Conservation (phyloP, 257 asterid genomes). For the Solanum clarkiae region DNA sequence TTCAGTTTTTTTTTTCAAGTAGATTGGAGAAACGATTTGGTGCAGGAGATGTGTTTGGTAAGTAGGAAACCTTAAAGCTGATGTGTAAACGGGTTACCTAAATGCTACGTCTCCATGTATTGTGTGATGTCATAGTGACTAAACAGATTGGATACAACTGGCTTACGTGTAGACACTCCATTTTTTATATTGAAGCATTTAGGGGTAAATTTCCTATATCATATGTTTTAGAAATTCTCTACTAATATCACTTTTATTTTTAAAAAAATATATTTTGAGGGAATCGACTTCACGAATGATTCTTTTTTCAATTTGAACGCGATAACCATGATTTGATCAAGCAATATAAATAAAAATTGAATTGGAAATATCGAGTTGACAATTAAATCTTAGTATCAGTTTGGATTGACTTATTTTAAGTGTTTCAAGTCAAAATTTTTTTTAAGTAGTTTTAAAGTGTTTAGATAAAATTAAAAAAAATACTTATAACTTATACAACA, state of each 20-base stretch:
- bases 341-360: neutral
- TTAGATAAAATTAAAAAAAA: too few species aligned
- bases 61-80: slow-evolving; percentile 23
- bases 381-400: neutral
- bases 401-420: too few species aligned
- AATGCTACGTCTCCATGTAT: slow-evolving; percentile 24
- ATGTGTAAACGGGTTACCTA: slow-evolving; percentile 14
- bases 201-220: too few species aligned
- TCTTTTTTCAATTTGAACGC: too few species aligned
- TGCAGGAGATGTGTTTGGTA: neutral
- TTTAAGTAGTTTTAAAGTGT: too few species aligned
- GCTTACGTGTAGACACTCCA: neutral
- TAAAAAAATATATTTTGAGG: too few species aligned
- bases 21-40: neutral
- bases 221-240: too few species aligned
- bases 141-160: slow-evolving; percentile 3
- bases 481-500: too few species aligned
- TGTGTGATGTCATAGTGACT: slow-evolving; percentile 9
- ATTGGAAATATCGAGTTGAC: neutral
- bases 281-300: too few species aligned
- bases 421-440: too few species aligned
- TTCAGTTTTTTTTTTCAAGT: neutral
- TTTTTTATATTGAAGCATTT: neutral
- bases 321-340: neutral
- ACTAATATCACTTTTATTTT: too few species aligned